Base-by-base conservation (phyloP, 495 filamentous ascomycete genomes). In the Penicillium cataractarum region DNA sequence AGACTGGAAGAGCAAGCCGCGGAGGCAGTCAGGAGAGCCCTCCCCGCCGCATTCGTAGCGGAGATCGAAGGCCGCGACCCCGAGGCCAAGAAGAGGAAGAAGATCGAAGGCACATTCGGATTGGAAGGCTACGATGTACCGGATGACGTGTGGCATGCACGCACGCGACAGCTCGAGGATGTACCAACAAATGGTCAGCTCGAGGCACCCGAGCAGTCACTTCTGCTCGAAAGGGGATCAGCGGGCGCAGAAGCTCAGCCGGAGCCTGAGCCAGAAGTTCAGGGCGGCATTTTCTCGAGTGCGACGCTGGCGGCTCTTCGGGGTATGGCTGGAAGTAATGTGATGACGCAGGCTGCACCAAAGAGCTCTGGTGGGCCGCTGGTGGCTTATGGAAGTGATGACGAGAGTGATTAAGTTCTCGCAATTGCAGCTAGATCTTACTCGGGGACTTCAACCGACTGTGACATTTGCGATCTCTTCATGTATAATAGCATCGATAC, bases 1-100 rank as follows among this genome's bases (percentile, higher is more conserved):
- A 82, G 89, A 19, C 87, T 99, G 54, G 96, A 99, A 75, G 96
- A 99, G 74, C 94, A 97, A 76, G 96, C 96, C n/a, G 96, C 95
- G 0, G 96, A 97, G 70, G 96, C 96, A 10, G 92, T 99, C 40
- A 82, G 96, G 24, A 82, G 88, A 42, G 95, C 96, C 7, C 77
- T 99, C n/a, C 96, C 96, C 0, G 92, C 88, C 2, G 92, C 90
- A 26, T 98, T 92, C 68, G 90, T 99, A 2, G 91, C 92, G 0
- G 92, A 99, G 78, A 87, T 99, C 56, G 96, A 99, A 74, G 96
- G 95, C 10, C 86, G 89, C 33, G 92, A 96, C 65, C 89, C 89
- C 3, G 90, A 94, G 65, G 90, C 91, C 42, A 83, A 86, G 70
- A 97, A 96, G 79, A 81, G 92, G 68, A 86, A 93, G 74, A 93